Percentiles rank a stretch among this genome's conserved stretches.
phyloP scores from a whole-genome alignment of 768 basidiomycete genomes.

The Daedaleopsis sinensis region DNA sequence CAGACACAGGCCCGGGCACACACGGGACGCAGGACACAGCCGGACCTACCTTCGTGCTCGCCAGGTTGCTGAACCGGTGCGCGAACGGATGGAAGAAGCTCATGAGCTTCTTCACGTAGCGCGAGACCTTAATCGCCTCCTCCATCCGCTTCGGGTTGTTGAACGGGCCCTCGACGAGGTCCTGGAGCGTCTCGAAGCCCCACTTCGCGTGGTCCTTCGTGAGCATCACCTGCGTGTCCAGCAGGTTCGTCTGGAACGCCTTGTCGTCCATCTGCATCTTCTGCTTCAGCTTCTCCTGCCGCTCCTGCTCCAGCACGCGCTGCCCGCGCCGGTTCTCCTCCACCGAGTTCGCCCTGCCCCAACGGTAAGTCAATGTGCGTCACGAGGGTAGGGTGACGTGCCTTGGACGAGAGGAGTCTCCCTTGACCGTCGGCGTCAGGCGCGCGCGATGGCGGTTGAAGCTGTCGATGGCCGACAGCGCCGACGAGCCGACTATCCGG shows the following conservation, averaged over 20 bases:
- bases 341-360: constrained; percentile 68
- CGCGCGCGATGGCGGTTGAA: constrained; percentile 88
- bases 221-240: constrained; percentile 88
- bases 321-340: constrained; percentile 90
- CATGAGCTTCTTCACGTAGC: constrained; percentile 90
- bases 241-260: constrained; percentile 80
- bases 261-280: constrained; percentile 96
- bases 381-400: constrained; percentile 31
- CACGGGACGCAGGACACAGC: too few species aligned
- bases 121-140: constrained; percentile 88
- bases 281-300: constrained; percentile 83
- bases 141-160: constrained; percentile 91
- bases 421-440: constrained; percentile 55
- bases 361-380: background rate
- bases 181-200: constrained; percentile 88
- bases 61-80: constrained; percentile 85
- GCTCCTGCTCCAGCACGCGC: constrained; percentile 87
- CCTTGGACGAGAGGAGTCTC: constrained; percentile 66
- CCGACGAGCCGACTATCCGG: constrained; percentile 80
- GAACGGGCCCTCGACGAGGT: constrained; percentile 90
- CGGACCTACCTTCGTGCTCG: constrained; percentile 57
- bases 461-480: constrained; percentile 87
- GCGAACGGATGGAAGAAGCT: constrained; percentile 91
- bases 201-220: constrained; percentile 90
- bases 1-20: too few species aligned